These are phyloP conservation scores for Ophiocytium majus DNA, from an alignment of 352 stramenopile species.

Conservation along the genomic window DNA sequence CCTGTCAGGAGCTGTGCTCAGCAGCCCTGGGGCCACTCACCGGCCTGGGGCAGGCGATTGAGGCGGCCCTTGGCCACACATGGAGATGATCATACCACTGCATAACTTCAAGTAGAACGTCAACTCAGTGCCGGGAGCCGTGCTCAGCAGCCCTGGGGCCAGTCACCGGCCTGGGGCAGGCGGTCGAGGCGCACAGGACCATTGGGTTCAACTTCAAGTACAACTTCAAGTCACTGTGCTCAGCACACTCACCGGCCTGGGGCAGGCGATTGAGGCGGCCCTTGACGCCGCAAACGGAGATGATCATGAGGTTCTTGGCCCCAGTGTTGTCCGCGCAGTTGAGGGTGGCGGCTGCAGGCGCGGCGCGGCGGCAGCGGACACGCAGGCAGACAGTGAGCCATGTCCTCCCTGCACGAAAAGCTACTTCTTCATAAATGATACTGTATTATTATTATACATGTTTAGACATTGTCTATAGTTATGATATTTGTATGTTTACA, in stretches of 20 bases:
- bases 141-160: too few species aligned
- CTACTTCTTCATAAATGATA: background rate
- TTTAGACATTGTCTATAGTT: too few species aligned
- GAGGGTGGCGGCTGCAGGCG: slow-evolving; percentile 96
- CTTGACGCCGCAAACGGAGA: slow-evolving; percentile 98
- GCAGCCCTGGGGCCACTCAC: slow-evolving; percentile 57
- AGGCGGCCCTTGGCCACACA: slow-evolving; percentile 96
- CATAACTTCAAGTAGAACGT: too few species aligned
- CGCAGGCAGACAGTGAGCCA: background rate
- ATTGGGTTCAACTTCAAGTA: background rate
- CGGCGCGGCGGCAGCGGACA: slow-evolving; percentile 74
- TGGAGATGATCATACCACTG: too few species aligned
- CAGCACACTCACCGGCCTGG: slow-evolving; percentile 73
- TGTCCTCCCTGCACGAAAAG: background rate
- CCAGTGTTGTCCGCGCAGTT: slow-evolving; percentile 99
- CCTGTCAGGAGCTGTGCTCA: too few species aligned
- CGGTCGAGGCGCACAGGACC: too few species aligned
- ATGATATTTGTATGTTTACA: background rate
- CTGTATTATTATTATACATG: background rate
- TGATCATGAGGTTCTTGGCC: slow-evolving; percentile 99
- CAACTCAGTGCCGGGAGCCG: too few species aligned
- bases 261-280: slow-evolving; percentile 98
- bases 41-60: slow-evolving; percentile 96
- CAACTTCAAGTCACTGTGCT: slow-evolving; percentile 3
- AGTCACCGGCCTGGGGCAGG: too few species aligned